Conservation (phyloP, 202 grass and related monocot species). For the Brachypodium distachyon region DNA sequence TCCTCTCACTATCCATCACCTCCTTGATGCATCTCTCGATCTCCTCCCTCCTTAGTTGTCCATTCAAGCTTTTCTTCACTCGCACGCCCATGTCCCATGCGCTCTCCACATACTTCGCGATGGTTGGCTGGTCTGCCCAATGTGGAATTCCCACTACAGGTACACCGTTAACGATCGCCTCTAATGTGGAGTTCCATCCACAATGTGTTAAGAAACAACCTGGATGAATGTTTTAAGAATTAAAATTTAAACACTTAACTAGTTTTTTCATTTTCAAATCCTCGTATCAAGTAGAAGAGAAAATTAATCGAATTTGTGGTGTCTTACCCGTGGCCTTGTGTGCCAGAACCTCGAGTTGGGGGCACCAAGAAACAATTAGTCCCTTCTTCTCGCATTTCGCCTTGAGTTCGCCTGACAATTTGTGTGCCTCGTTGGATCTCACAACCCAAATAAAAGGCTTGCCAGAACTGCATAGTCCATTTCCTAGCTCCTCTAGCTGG, state of each 20-base stretch:
- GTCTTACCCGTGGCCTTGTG: slow-evolving; percentile 13
- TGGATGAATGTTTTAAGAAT: background rate
- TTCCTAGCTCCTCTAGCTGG: slow-evolving; percentile 24
- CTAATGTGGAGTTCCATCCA: slow-evolving; percentile 47
- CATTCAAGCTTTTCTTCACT: background rate
- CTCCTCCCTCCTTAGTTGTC: slow-evolving; percentile 14
- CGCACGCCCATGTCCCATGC: slow-evolving; percentile 1
- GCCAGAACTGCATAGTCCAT: slow-evolving; percentile 7
- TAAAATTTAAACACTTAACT: background rate
- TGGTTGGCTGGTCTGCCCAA: slow-evolving; percentile 39
- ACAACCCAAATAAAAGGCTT: slow-evolving; percentile 45
- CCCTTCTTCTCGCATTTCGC: background rate
- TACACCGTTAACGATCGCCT: slow-evolving; percentile 5
- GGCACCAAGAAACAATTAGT: slow-evolving; percentile 26
- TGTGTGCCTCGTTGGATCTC: background rate
- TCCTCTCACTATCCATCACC: slow-evolving; percentile 34
- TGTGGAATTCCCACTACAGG: slow-evolving; percentile 29
- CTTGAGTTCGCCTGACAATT: background rate
- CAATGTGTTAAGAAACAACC: slow-evolving; percentile 20
- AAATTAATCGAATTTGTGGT: background rate
- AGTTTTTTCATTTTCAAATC: too few species aligned
- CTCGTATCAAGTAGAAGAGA: too few species aligned
- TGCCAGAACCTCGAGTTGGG: slow-evolving; percentile 13
- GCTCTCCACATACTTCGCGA: slow-evolving; percentile 15
- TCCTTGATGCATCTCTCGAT: slow-evolving; percentile 24